These are phyloP conservation scores for Termitomyces sp. DNA, from an alignment of 768 basidiomycete genomes.

Conservation along the genomic window DNA sequence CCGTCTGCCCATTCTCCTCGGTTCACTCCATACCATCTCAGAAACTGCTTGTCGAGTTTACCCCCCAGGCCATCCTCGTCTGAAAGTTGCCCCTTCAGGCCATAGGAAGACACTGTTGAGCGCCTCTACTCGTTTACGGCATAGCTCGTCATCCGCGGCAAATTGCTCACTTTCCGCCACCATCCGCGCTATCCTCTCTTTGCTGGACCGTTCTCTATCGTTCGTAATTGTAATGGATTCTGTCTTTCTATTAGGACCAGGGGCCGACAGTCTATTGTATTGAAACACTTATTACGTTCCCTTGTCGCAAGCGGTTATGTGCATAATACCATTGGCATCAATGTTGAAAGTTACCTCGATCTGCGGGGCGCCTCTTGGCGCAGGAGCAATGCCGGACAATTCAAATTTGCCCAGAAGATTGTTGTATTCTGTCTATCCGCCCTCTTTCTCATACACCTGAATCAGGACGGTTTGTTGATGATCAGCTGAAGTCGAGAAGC, in stretches of 20 bases:
- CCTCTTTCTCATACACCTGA: conserved; percentile 89
- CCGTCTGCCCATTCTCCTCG: conserved; percentile 60
- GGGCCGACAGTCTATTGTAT: conserved; percentile 16
- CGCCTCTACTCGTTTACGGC: conserved; percentile 24
- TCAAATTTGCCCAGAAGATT: conserved; percentile 89
- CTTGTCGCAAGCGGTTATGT: conserved; percentile 80
- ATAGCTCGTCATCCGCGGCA: conserved; percentile 25
- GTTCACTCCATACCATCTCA: conserved; percentile 76
- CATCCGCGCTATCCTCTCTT: conserved; percentile 57
- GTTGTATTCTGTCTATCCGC: conserved; percentile 87
- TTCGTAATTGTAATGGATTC: conserved; percentile 77
- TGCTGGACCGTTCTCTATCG: conserved; percentile 58
- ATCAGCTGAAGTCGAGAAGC: conserved; percentile 87
- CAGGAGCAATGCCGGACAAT: conserved; percentile 85
- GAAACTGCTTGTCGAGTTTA: conserved; percentile 52
- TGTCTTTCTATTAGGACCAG: conserved; percentile 53
- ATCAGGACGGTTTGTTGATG: conserved; percentile 89
- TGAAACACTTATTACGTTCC: conserved; percentile 68
- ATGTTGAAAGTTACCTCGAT: conserved; percentile 91
- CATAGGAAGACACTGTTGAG: conserved; percentile 64
- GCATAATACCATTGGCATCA: conserved; percentile 82
- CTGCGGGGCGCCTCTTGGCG: conserved; percentile 86
- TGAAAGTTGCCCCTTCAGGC: conserved; percentile 63
- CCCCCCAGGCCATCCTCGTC: conserved; percentile 74
- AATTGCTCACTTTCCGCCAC: conserved; percentile 47